Base-by-base conservation (phyloP, 345 rosid species). In the Pistacia vera region DNA sequence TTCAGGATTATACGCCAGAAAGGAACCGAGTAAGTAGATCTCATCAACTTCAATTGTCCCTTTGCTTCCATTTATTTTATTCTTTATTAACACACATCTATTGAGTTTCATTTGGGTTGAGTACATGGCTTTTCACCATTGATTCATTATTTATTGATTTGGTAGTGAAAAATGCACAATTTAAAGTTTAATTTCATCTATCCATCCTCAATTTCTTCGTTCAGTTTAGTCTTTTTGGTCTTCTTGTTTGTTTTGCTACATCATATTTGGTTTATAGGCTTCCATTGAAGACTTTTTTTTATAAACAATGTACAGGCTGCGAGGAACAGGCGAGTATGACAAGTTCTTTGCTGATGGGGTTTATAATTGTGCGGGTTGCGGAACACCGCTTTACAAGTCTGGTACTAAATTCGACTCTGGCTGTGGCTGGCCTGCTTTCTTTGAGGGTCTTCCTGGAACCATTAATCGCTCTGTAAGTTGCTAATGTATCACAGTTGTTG, bases 341-440 rank as follows among this genome's bases (percentile, higher is more conserved):
- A 90, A 87, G 78, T 76, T 81, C 63, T 90, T 30, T 38, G 82
- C 62, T 4, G 93, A 88, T 62, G 97, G 93, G 66, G 70, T 88
- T 63, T 91, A 89, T 75, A 82, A 72, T 48, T 91, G 97, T 65
- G 85, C 84, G 8, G 97, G 97, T 35, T 91, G 97, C 48, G 89
- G 89, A 52, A 82, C 89, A 10, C 88, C 90, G 2, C 90, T 91
- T 9, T 91, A 90, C 80, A 86, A 70, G 57, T 90, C 97, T 56
- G 78, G 82, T 17, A 87, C 93, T 63, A 91, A 90, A 80, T 91
- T 90, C 33, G 63, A 90, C 36, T 91, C 93, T 2, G 91, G 93
- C 59, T 91, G 93, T 58, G 97, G 93, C 22, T 91, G 92, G 97
- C 93, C 97, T n/a, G 97, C 97, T 68, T 91, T 91, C 81, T 90